These are phyloP conservation scores for Balansia obtecta DNA, from an alignment of 2,329 filamentous ascomycete genomes.

Conservation along the genomic window DNA sequence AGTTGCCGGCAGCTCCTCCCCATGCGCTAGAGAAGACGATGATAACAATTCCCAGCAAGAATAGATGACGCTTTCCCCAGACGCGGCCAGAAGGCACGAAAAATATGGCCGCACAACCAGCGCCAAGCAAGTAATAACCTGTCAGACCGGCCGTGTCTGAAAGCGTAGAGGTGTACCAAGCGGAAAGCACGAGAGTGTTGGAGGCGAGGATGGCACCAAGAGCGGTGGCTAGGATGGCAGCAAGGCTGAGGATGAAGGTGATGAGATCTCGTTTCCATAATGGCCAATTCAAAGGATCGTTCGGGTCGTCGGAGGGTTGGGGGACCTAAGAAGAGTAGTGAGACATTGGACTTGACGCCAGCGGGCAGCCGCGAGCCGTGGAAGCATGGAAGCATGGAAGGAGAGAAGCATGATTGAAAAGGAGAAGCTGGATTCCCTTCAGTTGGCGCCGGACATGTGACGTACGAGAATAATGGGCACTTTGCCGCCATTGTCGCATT, in stretches of 20 bases:
- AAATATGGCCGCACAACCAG: constrained; percentile 68
- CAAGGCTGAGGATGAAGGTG: constrained; percentile 63
- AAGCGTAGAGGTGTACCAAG: constrained; percentile 53
- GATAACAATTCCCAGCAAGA: constrained; percentile 63
- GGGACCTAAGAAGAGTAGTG: constrained; percentile 35
- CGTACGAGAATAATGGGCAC: constrained; percentile 63
- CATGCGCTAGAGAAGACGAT: constrained; percentile 65
- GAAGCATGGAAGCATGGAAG: too few species aligned
- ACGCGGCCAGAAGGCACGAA: constrained; percentile 81
- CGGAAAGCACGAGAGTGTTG: constrained; percentile 67
- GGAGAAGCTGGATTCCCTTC: background rate
- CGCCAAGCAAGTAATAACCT: constrained; percentile 76
- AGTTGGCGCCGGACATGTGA: background rate
- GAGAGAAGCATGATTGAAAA: background rate
- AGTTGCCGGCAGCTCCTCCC: constrained; percentile 54
- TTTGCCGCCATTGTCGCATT: constrained; percentile 57
- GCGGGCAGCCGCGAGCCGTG: too few species aligned
- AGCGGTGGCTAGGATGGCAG: constrained; percentile 72
- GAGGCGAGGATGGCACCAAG: constrained; percentile 80
- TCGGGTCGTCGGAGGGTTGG: constrained; percentile 81
- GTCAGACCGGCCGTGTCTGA: constrained; percentile 72
- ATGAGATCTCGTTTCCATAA: constrained; percentile 76
- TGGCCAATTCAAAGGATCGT: constrained; percentile 80
- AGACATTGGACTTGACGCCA: background rate
- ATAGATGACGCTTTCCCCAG: constrained; percentile 87